Evolutionary conservation across 805 yeast genomes (phyloP), one percentile per base, ranked within the genome.

Genomic region (Candida yuanshanica): DNA sequence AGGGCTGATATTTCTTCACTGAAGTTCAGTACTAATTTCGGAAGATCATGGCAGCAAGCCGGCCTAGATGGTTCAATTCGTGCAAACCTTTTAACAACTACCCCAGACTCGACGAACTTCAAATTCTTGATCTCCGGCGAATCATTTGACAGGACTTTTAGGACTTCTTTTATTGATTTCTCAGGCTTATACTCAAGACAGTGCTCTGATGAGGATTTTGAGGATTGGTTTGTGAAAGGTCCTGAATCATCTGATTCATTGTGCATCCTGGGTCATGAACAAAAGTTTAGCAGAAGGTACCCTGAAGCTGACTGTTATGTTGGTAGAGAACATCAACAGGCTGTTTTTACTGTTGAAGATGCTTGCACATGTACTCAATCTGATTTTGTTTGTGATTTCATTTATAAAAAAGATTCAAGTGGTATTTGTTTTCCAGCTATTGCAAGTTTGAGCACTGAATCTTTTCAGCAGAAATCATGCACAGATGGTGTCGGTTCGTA

Each of bases 381-480:
- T 6, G 95, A 88, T 56, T 80, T 73, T 46, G 95, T 86, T 54
- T 87, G 96, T 62, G 69, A 73, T 2, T 67, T 61, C 35, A 82
- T 81, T 17, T 78, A 74, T 49, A 49, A 53, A 8, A 63, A 50
- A 18, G 51, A 59, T 38, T 41, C 50, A 0, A 51, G 62, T 14
- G 74, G 73, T 2, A 56, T 60, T 2, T 86, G 95, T 66, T 70
- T 69, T 8, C 31, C 31, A 27, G 65, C 70, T 5, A 66, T 48
- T 20, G 35, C 37, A n/a, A 45, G 44, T 10, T 24, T 45, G 10
- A 26, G 43, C 14, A 36, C 45, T 3, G 66, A 40, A 56, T 57
- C 44, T 45, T 45, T 23, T 48, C 44, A 33, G 45, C 49, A 50
- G 48, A 46, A 44, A 22, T 43, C 41, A 26, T 60, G 65, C 45